phyloP scores from a whole-genome alignment of 257 asterid species.

The Solanum lycopersicoides region DNA sequence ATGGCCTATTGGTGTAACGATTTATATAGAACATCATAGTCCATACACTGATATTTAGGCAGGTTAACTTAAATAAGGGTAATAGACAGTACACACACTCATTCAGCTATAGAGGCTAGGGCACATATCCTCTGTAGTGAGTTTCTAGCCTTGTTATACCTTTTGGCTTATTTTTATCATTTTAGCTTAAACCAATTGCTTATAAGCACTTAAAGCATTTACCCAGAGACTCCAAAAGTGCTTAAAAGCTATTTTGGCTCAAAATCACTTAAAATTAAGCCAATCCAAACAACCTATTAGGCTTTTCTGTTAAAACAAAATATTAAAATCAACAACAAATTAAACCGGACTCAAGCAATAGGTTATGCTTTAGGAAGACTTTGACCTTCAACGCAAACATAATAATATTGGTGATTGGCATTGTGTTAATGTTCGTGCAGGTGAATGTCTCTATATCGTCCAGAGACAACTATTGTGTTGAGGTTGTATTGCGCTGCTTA shows the following conservation, averaged over 20 bases:
- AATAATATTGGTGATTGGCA: background rate
- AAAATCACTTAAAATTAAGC: background rate
- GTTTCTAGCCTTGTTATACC: background rate
- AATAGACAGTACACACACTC: background rate
- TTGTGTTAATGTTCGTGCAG: conserved; percentile 24
- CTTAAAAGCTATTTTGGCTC: background rate
- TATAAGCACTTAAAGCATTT: background rate
- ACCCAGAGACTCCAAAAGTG: background rate
- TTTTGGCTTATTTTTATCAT: background rate
- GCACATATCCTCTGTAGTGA: background rate
- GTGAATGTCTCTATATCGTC: conserved; percentile 54
- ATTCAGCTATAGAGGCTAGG: background rate
- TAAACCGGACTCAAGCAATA: background rate
- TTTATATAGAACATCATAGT: background rate
- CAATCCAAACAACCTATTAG: background rate
- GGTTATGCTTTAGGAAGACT: background rate
- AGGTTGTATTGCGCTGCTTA: conserved; percentile 75
- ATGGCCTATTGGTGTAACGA: background rate
- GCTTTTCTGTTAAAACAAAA: background rate
- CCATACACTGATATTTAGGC: background rate
- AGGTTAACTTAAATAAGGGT: background rate
- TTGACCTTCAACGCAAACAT: background rate
- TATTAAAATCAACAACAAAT: background rate
- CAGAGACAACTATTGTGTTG: conserved; percentile 57
- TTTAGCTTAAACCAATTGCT: background rate